Evolutionary conservation across 2,329 filamentous ascomycete genomes (phyloP), one percentile per base, ranked within the genome.

Genomic region (Fusarium buharicum): DNA sequence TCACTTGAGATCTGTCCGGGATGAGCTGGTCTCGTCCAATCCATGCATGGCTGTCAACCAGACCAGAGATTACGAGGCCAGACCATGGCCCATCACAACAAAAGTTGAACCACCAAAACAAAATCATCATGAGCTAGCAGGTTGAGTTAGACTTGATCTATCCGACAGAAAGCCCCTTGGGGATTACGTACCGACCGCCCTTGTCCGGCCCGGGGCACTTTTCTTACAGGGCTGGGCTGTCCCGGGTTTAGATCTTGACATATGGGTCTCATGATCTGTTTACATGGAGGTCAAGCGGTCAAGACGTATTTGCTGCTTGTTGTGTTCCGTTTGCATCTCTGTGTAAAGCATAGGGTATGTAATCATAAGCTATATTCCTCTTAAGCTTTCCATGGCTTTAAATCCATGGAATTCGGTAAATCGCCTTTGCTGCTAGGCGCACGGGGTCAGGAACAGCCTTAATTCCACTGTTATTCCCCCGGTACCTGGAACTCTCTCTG

Each of bases 1-100:
- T 49, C 55, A 62, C 64, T 46, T 51, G 55, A 70, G 62, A 68
- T 70, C 57, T 63, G 55, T 57, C 55, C 50, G 43, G 62, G 56
- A 57, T 64, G 45, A 45, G 60, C 44, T 62, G 54, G 37, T 36
- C 50, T 57, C 31, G 49, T 16, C 50, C 50, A 40, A 24, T 28
- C 24, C 28, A 22, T 24, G 55, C 50, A 50, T 53, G 36, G 34
- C 53, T 45, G 51, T 56, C 54, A 54, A 52, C 31, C 39, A 47
- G 33, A 38, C 17, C 37, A 59, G 43, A 64, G 44, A 64, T 64
- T 62, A 55, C 48, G 62, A 68, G 34, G 49, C 40, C 56, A 66
- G 59, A 50, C 54, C 46, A 63, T 45, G 59, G 59, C 52, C 12
- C 46, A 45, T 37, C 44, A 58, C 38, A 54, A 53, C 53, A 62